Evolutionary conservation across 495 filamentous ascomycete species (phyloP), one percentile per base, ranked within the genome.

Genomic region (Aspergillus campestris): DNA sequence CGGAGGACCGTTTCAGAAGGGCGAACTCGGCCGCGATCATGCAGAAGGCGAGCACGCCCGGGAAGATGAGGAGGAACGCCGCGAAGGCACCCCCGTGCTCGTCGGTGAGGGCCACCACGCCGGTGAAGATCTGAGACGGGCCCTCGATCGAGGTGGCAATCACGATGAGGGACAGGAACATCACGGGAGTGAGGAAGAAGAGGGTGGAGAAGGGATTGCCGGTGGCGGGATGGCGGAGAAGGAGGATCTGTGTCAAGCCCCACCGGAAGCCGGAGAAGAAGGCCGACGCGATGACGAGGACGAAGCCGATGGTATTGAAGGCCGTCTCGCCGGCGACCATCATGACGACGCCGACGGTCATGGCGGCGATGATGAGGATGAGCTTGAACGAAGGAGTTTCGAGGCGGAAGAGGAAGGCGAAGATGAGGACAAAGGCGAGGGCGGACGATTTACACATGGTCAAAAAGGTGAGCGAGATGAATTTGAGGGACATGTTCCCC

Each of bases 371-470:
- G 51, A 99, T 88, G 31, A 77, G 65, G 15, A 94, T 83, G 14
- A 99, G 76, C 51, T 82, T 83, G 69, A 86, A 80, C 0, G 90
- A 95, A 0, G 87, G 87, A 6, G 77, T 75, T 65, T 99, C 94
- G 28, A 99, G 82, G 31, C 84, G 83, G 73, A 99, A 97, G 40
- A 94, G 56, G 61, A 99, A 94, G 47, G 94, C 94, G 65, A 99
- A 99, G 44, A 94, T 55, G 7, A 99, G 82, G 38, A 99, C 92
- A 57, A 99, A 97, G 32, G 85, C 89, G 12, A 97, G 78, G 31
- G 89, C 85, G 14, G 89, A 95, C 4, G 92, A 97, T 80, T 99
- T 99, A 66, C 92, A 97, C 94, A 99, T 99, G 45, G 91, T 99
- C 58, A 94, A 92, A 57, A 99, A 99, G 5, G 94, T 94, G 44